A percentile compares a stretch with the other conserved stretches of the same genome.
These are phyloP conservation scores for Olyra latifolia DNA, from an alignment of 176 grass and related monocot species.

Conservation along the genomic window DNA sequence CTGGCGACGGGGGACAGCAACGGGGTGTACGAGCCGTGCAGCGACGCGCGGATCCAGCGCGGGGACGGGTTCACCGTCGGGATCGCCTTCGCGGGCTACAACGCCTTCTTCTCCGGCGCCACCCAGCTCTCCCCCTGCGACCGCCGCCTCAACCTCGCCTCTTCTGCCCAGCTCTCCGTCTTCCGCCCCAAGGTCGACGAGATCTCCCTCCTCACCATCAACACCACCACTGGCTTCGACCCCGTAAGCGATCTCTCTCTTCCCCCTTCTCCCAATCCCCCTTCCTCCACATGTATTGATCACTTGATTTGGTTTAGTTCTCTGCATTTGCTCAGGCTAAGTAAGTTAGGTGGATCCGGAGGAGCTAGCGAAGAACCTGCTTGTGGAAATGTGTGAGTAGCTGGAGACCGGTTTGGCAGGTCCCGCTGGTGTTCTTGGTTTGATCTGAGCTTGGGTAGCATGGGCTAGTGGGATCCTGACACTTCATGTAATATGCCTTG, in stretches of 20 bases:
- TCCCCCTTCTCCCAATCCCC: background rate
- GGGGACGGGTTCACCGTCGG: constrained; percentile 92
- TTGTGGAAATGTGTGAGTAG: constrained; percentile 39
- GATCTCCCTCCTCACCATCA: constrained; percentile 98
- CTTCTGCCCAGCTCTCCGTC: constrained; percentile 62
- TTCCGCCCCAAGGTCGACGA: constrained; percentile 98
- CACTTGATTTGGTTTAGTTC: background rate
- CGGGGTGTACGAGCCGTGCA: constrained; percentile 72
- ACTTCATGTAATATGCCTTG: background rate
- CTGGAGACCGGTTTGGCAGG: background rate
- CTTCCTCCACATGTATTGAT: background rate
- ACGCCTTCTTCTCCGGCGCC: constrained; percentile 58
- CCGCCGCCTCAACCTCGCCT: constrained; percentile 67
- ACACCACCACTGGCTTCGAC: constrained; percentile 75
- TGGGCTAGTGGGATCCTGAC: constrained; percentile 4
- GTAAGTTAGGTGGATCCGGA: background rate
- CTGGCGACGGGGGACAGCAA: constrained; percentile 52
- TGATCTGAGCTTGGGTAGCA: background rate
- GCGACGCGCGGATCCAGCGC: constrained; percentile 76
- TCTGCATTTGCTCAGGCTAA: background rate
- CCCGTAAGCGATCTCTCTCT: constrained; percentile 39
- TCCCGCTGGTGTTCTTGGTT: background rate
- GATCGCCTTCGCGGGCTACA: constrained; percentile 56
- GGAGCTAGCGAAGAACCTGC: background rate
- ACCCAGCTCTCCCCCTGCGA: constrained; percentile 93